Evolutionary conservation across 257 asterid genomes (phyloP).

Genomic region (Nicotiana tabacum): DNA sequence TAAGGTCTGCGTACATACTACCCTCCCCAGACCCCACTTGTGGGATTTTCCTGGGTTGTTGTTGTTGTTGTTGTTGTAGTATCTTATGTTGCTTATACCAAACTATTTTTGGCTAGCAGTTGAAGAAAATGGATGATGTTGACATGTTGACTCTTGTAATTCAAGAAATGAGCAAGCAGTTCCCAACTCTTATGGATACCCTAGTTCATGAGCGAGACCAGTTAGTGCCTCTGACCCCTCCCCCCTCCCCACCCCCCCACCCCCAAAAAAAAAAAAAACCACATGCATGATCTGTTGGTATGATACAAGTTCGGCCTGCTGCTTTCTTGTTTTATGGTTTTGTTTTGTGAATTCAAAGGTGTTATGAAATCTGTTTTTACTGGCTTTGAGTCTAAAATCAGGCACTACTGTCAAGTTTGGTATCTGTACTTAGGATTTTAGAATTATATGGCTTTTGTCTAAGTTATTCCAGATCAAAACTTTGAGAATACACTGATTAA

Average conservation of each 20-base stretch:
- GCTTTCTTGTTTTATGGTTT: neutral
- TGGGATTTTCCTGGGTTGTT: no score
- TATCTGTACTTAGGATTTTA: neutral
- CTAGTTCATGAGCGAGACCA: conserved; percentile 91
- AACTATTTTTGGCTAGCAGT: conserved; percentile 41
- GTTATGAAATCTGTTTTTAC: neutral
- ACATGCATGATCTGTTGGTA: neutral
- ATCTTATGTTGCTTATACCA: neutral
- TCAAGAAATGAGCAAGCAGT: conserved; percentile 95
- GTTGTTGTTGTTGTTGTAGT: no score
- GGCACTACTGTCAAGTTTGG: neutral
- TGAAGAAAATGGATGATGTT: conserved; percentile 92
- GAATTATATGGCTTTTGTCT: neutral
- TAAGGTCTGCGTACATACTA: no score
- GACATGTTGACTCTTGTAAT: conserved; percentile 90
- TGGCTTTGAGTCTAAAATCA: neutral
- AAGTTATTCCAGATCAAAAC: conserved; percentile 1
- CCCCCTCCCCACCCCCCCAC: neutral
- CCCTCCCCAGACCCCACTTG: no score
- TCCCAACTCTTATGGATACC: conserved; percentile 91
- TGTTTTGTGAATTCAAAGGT: neutral
- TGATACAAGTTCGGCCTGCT: neutral
- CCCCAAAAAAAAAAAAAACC: neutral
- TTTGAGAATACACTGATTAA: neutral
- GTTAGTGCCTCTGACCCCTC: conserved; percentile 35